Evolutionary conservation across 176 grass and related monocot genomes (phyloP).

Genomic region (Puya raimondii): DNA sequence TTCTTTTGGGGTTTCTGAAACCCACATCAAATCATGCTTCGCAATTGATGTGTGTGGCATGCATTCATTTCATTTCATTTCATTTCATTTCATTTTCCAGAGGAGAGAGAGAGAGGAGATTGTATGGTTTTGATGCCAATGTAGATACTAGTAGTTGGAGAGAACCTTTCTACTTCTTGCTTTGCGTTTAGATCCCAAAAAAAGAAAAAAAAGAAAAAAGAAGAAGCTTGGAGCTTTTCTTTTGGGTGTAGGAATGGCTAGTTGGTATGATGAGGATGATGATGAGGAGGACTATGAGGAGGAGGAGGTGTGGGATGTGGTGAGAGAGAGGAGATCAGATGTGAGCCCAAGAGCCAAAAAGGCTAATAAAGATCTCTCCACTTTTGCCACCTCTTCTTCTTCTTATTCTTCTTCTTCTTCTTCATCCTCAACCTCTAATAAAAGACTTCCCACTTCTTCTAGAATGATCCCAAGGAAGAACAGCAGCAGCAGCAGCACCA

Average conservation of each 20-base stretch:
- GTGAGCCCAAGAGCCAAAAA: not conserved
- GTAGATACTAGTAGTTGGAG: too few relatives aligned
- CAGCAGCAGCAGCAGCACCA: not conserved
- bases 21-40: not conserved
- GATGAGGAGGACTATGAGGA: constrained; percentile 43
- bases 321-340: constrained; percentile 11
- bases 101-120: too few relatives aligned
- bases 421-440: not conserved
- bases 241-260: not conserved
- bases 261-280: constrained; percentile 4
- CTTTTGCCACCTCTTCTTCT: not conserved
- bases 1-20: not conserved
- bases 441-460: constrained; percentile 1
- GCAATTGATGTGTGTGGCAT: not conserved
- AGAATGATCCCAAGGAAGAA: constrained; percentile 14
- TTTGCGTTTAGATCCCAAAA: not conserved
- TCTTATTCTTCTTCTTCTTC: not conserved
- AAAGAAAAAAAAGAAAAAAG: not conserved
- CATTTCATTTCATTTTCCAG: not conserved
- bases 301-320: constrained; percentile 35
- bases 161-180: not conserved
- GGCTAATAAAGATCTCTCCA: constrained; percentile 16
- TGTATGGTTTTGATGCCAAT: too few relatives aligned
- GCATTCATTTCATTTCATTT: not conserved
- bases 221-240: not conserved